These are phyloP conservation scores for Acanthamoeba polyphaga DNA, from an alignment of 208 protist species.

Conservation along the genomic window DNA sequence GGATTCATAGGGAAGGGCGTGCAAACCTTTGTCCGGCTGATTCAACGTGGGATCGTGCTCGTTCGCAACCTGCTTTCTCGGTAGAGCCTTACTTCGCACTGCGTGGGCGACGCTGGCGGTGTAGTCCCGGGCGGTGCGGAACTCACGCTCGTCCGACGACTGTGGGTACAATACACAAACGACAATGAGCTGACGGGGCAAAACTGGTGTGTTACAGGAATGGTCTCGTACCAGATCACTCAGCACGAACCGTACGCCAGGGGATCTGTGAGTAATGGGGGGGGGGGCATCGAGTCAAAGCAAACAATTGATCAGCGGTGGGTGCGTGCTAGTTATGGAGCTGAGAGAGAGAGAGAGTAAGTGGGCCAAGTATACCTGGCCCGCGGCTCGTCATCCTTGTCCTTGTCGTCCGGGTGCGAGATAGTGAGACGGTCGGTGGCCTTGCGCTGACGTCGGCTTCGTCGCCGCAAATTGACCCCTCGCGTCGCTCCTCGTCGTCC, in stretches of 20 bases:
- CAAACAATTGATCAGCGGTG: background rate
- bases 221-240: background rate
- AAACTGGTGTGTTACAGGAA: background rate
- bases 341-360: background rate
- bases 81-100: slow-evolving; percentile 6
- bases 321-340: no score
- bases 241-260: background rate
- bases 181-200: background rate
- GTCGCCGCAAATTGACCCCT: background rate
- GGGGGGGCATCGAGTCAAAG: background rate
- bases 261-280: background rate
- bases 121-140: background rate
- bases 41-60: background rate
- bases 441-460: slow-evolving; percentile 38
- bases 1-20: background rate
- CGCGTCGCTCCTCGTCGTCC: background rate
- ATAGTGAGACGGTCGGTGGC: slow-evolving; percentile 51
- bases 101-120: background rate
- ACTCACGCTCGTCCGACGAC: slow-evolving; percentile 11
- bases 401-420: slow-evolving; percentile 30
- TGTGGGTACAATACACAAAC: background rate
- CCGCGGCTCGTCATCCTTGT: background rate
- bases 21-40: background rate
- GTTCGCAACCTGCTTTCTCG: background rate
- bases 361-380: background rate